phyloP scores from a whole-genome alignment of 768 basidiomycete species.

The Cantharellus anzutake region DNA sequence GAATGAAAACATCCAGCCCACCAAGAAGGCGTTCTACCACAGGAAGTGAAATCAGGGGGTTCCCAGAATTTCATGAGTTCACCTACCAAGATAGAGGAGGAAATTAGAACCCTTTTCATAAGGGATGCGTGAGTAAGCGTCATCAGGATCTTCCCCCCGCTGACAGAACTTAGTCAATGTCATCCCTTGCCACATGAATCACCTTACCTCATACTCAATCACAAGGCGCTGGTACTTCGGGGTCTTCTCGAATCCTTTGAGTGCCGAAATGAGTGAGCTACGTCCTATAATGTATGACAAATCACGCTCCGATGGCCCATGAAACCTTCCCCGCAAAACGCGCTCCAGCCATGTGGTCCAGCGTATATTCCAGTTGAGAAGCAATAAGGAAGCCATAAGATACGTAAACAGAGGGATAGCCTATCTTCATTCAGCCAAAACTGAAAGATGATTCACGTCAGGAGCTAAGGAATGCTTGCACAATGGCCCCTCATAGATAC shows the following conservation, averaged over 20 bases:
- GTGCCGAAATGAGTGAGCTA: constrained; percentile 49
- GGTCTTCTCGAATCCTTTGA: constrained; percentile 35
- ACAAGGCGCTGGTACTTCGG: constrained; percentile 69
- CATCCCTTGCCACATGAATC: constrained; percentile 13
- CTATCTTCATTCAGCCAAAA: constrained; percentile 72
- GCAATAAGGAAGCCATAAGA: not conserved
- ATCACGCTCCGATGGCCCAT: constrained; percentile 57
- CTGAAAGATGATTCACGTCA: constrained; percentile 21
- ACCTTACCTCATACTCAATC: constrained; percentile 36
- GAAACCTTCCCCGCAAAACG: constrained; percentile 45
- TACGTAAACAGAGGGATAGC: not conserved
- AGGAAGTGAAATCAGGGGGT: not conserved
- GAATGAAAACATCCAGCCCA: constrained; percentile 68
- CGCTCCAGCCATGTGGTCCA: constrained; percentile 93
- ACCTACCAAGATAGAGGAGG: constrained; percentile 58
- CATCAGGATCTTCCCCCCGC: not conserved
- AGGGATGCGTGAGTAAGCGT: constrained; percentile 29
- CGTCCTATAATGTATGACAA: constrained; percentile 65
- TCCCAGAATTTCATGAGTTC: not conserved
- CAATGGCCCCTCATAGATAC: constrained; percentile 51
- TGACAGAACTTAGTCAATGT: constrained; percentile 3
- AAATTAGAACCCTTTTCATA: constrained; percentile 88
- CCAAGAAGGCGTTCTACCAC: constrained; percentile 46
- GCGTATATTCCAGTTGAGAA: constrained; percentile 15
- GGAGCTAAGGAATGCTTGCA: not conserved